Conservation (phyloP, 148 eudicot species). For the Agrostemma githago region DNA sequence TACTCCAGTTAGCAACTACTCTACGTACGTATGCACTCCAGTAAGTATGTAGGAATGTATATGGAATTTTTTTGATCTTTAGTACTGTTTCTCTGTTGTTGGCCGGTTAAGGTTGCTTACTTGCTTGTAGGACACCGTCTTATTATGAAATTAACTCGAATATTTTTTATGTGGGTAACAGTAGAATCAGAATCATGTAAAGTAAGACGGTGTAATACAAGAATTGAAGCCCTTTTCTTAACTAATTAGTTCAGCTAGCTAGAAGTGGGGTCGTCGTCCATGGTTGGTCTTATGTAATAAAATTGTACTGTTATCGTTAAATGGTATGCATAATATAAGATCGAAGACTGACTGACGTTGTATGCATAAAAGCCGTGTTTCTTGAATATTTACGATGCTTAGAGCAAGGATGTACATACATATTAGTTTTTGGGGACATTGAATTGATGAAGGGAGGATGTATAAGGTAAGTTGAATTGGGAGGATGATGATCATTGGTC, state of each 20-base stretch:
- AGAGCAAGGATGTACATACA: neutral
- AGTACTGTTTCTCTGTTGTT: neutral
- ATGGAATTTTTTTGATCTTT: slow-evolving; percentile 25
- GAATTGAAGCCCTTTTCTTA: neutral
- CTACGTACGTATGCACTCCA: no score
- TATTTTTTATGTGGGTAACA: neutral
- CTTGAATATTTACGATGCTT: neutral
- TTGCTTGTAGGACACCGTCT: neutral
- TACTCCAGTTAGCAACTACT: neutral
- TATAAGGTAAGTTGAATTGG: neutral
- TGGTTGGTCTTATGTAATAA: no score
- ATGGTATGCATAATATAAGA: no score
- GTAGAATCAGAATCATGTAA: neutral
- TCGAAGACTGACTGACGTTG: no score
- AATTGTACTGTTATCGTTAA: no score
- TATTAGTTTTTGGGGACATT: neutral
- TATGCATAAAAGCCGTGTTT: neutral
- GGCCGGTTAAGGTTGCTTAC: slow-evolving; percentile 6
- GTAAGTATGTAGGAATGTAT: slow-evolving; percentile 27
- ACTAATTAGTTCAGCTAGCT: neutral
- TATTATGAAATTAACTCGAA: neutral
- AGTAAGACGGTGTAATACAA: neutral
- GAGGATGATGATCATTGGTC: slow-evolving; percentile 10
- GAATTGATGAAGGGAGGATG: slow-evolving; percentile 12
- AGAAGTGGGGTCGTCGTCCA: no score